phyloP scores from a whole-genome alignment of 495 filamentous ascomycete genomes.

The Trypethelium eluteriae region DNA sequence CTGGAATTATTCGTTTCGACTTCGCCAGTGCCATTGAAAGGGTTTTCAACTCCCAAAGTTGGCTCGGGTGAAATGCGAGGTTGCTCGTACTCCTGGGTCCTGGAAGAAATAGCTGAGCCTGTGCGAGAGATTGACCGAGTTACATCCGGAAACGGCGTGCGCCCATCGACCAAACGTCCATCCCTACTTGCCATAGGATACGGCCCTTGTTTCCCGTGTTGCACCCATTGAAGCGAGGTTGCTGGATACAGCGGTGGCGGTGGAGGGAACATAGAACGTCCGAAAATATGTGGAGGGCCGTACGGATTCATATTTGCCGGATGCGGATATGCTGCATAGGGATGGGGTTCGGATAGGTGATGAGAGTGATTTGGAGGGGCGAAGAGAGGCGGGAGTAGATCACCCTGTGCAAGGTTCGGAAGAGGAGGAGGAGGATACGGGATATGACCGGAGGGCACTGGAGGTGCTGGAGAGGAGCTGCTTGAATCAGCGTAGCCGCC shows the following conservation, averaged over 20 bases:
- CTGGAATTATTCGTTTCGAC: background rate
- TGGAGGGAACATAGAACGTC: background rate
- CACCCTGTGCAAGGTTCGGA: background rate
- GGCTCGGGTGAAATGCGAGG: background rate
- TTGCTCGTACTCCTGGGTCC: background rate
- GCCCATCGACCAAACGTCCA: background rate
- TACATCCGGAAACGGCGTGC: background rate
- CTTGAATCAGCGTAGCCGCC: slow-evolving; percentile 30
- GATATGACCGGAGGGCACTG: slow-evolving; percentile 12
- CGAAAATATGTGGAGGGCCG: background rate
- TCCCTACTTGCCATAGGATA: background rate
- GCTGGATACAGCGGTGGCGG: background rate
- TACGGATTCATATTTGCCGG: background rate
- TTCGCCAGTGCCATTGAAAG: background rate
- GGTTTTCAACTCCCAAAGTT: background rate
- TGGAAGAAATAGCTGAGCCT: background rate
- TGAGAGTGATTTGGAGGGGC: slow-evolving; percentile 27
- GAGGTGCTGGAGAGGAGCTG: slow-evolving; percentile 30
- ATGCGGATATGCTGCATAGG: slow-evolving; percentile 15
- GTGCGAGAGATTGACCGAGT: background rate
- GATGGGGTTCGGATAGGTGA: slow-evolving; percentile 27
- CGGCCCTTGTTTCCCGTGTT: background rate
- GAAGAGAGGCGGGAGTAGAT: slow-evolving; percentile 15
- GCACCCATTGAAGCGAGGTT: background rate
- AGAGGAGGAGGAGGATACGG: slow-evolving; percentile 18